A percentile compares a stretch with the other conserved stretches of the same genome.
These are phyloP conservation scores for Seiridium cupressi DNA, from an alignment of 2,329 filamentous ascomycete genomes.

Conservation along the genomic window DNA sequence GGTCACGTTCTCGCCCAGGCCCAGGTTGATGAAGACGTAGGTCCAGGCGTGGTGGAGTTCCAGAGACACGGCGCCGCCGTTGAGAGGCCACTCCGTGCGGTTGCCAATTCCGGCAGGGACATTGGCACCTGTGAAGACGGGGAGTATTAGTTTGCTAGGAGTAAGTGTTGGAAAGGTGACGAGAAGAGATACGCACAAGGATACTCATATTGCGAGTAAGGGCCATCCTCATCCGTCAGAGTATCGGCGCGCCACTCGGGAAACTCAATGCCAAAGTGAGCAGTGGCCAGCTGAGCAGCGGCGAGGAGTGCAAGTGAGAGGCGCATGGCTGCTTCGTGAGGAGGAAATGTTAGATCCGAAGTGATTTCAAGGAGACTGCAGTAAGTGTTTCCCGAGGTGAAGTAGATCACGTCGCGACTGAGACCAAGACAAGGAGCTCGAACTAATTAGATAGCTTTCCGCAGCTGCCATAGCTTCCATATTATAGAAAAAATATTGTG, in stretches of 20 bases:
- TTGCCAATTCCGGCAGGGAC: conserved; percentile 42
- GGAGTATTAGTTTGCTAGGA: background rate
- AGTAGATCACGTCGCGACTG: too few species aligned
- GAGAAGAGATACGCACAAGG: conserved; percentile 41
- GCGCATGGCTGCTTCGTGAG: conserved; percentile 11
- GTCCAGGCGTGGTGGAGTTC: conserved; percentile 51
- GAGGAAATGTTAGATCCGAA: background rate
- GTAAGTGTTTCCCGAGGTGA: too few species aligned
- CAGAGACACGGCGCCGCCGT: conserved; percentile 45
- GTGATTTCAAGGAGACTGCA: too few species aligned
- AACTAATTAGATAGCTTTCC: background rate
- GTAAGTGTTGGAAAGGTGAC: background rate
- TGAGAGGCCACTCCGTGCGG: conserved; percentile 52
- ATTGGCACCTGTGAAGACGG: conserved; percentile 39
- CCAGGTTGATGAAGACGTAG: conserved; percentile 54
- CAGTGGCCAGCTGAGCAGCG: conserved; percentile 34
- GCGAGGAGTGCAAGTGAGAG: conserved; percentile 23
- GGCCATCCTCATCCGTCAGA: conserved; percentile 31
- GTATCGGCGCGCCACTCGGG: conserved; percentile 49
- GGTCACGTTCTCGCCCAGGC: conserved; percentile 46
- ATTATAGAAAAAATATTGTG: background rate
- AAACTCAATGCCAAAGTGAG: conserved; percentile 48
- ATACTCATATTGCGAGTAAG: conserved; percentile 47
- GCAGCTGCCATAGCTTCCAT: background rate
- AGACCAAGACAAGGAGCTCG: background rate